phyloP scores from a whole-genome alignment of 208 protist genomes.

The Leishmania major region DNA sequence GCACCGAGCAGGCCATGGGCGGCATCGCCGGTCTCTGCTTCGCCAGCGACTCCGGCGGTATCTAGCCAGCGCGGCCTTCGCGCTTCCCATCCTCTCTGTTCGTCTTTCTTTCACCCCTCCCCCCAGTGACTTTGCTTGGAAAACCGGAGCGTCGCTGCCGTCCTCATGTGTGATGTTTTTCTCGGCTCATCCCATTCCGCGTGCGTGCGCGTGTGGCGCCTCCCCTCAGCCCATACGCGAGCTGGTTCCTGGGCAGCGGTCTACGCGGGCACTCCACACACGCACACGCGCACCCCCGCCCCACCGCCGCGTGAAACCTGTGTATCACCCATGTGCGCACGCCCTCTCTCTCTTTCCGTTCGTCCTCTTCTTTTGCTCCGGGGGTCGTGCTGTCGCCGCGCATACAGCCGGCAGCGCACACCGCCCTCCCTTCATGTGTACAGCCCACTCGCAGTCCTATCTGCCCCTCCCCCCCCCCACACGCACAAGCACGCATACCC shows the following conservation, averaged over 20 bases:
- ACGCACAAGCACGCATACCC: neutral
- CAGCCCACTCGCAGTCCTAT: neutral
- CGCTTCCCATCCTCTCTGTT: neutral
- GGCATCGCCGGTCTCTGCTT: neutral
- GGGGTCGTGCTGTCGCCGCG: neutral
- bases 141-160: neutral
- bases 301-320: too few relatives aligned
- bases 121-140: neutral
- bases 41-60: neutral
- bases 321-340: neutral
- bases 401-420: too few relatives aligned
- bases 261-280: neutral
- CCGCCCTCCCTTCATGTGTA: neutral
- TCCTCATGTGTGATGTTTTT: neutral
- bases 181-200: neutral
- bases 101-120: neutral
- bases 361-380: neutral
- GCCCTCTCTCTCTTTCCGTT: neutral
- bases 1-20: constrained; percentile 1
- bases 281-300: neutral
- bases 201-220: neutral
- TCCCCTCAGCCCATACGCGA: too few relatives aligned
- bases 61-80: too few relatives aligned
- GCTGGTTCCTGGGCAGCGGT: too few relatives aligned
- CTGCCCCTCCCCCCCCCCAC: neutral